These are phyloP conservation scores for Ulmus americana DNA, from an alignment of 331 rosid species.

Conservation along the genomic window DNA sequence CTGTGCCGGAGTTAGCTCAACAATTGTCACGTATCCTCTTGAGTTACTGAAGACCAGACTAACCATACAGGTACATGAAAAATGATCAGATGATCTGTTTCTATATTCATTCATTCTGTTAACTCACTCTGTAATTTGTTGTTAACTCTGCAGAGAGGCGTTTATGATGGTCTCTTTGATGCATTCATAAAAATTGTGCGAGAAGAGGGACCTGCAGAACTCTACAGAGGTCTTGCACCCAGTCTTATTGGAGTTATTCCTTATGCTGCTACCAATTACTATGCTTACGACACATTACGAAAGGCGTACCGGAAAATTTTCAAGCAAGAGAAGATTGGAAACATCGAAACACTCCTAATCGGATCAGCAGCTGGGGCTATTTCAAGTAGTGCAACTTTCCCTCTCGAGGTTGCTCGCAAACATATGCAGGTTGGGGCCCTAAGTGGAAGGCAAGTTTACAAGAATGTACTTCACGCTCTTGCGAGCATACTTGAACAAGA, in stretches of 20 bases:
- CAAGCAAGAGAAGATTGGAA: slow-evolving; percentile 82
- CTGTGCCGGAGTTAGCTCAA: slow-evolving; percentile 97
- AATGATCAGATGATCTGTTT: not conserved
- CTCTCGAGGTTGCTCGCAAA: slow-evolving; percentile 97
- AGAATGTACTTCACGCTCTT: slow-evolving; percentile 77
- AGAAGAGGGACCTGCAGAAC: slow-evolving; percentile 87
- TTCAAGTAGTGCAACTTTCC: slow-evolving; percentile 87
- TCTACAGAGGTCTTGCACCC: slow-evolving; percentile 87
- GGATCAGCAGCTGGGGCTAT: slow-evolving; percentile 95
- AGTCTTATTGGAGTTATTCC: slow-evolving; percentile 94
- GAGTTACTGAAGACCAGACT: slow-evolving; percentile 87
- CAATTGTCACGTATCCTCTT: slow-evolving; percentile 86
- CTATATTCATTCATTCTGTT: not conserved
- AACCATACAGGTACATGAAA: slow-evolving; percentile 70
- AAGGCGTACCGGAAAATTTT: slow-evolving; percentile 60
- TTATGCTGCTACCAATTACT: slow-evolving; percentile 85
- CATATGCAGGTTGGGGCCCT: slow-evolving; percentile 97
- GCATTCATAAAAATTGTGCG: slow-evolving; percentile 71
- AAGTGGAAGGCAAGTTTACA: slow-evolving; percentile 74
- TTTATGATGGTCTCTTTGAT: slow-evolving; percentile 61
- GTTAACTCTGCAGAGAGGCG: slow-evolving; percentile 63
- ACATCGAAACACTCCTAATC: slow-evolving; percentile 83
- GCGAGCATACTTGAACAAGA: slow-evolving; percentile 78
- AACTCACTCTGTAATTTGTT: slow-evolving; percentile 5
- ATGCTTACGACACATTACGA: slow-evolving; percentile 72